Conservation (phyloP, 352 stramenopile species). For the Phytophthora sojae region DNA sequence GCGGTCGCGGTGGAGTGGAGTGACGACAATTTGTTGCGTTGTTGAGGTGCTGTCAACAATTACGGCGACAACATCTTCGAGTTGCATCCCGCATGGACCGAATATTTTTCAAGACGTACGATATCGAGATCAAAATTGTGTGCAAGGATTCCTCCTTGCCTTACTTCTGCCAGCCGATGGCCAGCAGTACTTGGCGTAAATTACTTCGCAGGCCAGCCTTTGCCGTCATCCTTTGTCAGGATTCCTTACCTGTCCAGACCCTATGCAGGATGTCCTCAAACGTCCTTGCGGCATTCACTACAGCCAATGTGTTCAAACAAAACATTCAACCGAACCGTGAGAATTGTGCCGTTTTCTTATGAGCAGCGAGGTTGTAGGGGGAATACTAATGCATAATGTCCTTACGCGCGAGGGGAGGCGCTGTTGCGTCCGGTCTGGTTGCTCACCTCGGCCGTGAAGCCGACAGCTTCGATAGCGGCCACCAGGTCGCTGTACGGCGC, state of each 20-base stretch:
- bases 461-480: conserved; percentile 67
- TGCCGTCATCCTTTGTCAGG: background rate
- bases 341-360: conserved; percentile 38
- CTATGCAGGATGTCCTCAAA: conserved; percentile 29
- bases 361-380: conserved; percentile 27
- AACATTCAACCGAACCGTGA: conserved; percentile 35
- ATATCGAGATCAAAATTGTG: conserved; percentile 24
- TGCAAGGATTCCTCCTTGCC: background rate
- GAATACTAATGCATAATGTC: conserved; percentile 25
- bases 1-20: background rate
- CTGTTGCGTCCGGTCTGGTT: conserved; percentile 26
- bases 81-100: conserved; percentile 6
- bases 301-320: conserved; percentile 27
- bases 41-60: conserved; percentile 37
- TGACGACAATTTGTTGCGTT: conserved; percentile 12
- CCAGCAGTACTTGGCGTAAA: conserved; percentile 25
- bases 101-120: conserved; percentile 23
- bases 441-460: conserved; percentile 69
- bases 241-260: conserved; percentile 4
- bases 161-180: conserved; percentile 1
- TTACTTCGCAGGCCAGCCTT: conserved; percentile 12
- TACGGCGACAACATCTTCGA: background rate
- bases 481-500: conserved; percentile 64
- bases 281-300: conserved; percentile 53
- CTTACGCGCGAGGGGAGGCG: conserved; percentile 67